Evolutionary conservation across 2,329 filamentous ascomycete species (phyloP).

Genomic region (Penicillium vulpinum): DNA sequence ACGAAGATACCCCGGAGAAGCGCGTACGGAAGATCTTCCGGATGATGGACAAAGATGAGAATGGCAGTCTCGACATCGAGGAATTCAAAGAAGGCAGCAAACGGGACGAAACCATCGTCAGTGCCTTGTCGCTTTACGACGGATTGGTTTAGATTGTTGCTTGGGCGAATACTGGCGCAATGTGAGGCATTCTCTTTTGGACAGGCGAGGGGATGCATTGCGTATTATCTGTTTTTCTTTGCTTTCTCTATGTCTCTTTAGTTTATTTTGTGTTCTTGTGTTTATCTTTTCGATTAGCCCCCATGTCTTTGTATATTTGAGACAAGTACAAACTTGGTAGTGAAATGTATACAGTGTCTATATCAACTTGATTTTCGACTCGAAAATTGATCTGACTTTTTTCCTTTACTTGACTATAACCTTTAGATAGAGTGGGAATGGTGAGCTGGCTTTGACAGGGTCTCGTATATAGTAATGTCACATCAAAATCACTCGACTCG

Average conservation of each 20-base stretch:
- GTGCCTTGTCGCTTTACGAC: slow-evolving; percentile 92
- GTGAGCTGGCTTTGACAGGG: not conserved
- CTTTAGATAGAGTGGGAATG: not conserved
- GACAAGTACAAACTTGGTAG: slow-evolving; percentile 4
- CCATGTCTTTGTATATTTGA: slow-evolving; percentile 11
- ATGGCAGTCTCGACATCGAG: slow-evolving; percentile 91
- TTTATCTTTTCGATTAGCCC: slow-evolving; percentile 3
- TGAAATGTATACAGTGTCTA: not conserved
- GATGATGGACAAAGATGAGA: slow-evolving; percentile 99
- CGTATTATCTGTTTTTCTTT: slow-evolving; percentile 1
- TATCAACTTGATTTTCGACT: not conserved
- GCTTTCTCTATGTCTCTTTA: not conserved
- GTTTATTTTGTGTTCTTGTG: not conserved
- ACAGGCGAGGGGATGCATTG: slow-evolving; percentile 5
- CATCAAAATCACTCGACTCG: slow-evolving; percentile 6
- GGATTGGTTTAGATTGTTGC: slow-evolving; percentile 69
- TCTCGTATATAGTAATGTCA: slow-evolving; percentile 10
- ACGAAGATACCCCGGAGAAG: slow-evolving; percentile 99
- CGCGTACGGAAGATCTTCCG: slow-evolving; percentile 96
- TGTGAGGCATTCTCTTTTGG: slow-evolving; percentile 10
- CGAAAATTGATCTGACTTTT: not conserved
- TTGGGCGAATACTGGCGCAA: slow-evolving; percentile 26
- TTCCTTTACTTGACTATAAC: not conserved
- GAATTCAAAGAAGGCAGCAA: slow-evolving; percentile 99
- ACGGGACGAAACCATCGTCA: slow-evolving; percentile 97